Evolutionary conservation across 495 filamentous ascomycete genomes (phyloP).

Genomic region (Tuber melanosporum): DNA sequence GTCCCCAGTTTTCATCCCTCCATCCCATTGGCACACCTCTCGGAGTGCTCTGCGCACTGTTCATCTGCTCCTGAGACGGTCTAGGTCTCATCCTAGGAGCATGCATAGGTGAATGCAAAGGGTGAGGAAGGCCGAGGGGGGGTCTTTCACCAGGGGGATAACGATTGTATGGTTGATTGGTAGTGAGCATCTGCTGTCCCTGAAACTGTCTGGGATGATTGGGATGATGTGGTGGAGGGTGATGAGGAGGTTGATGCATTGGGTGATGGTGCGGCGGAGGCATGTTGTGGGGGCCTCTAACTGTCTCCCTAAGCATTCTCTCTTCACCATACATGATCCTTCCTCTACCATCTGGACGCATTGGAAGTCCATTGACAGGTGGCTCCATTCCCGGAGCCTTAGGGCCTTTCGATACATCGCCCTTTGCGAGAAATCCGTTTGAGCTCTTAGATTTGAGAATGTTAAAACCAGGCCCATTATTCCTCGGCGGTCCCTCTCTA

Average conservation of each 20-base stretch:
- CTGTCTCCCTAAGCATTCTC: constrained; percentile 33
- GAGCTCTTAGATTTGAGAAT: constrained; percentile 39
- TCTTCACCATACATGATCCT: constrained; percentile 34
- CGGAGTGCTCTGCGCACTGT: constrained; percentile 19
- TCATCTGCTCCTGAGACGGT: constrained; percentile 34
- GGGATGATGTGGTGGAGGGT: constrained; percentile 19
- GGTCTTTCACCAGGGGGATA: constrained; percentile 11
- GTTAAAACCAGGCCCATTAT: constrained; percentile 26
- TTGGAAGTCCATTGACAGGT: constrained; percentile 12
- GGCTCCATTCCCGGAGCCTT: constrained; percentile 23
- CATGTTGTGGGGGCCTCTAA: constrained; percentile 37
- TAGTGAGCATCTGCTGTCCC: constrained; percentile 20
- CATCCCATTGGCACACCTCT: constrained; percentile 41
- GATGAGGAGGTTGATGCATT: constrained; percentile 21
- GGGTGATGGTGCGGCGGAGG: constrained; percentile 18
- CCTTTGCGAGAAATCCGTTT: constrained; percentile 31
- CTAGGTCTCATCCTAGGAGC: constrained; percentile 32
- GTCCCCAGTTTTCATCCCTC: constrained; percentile 25
- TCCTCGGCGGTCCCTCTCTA: constrained; percentile 19
- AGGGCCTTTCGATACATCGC: constrained; percentile 18
- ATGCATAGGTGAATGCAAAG: constrained; percentile 35
- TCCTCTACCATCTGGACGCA: constrained; percentile 24
- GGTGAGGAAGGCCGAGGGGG: constrained; percentile 32
- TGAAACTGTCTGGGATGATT: constrained; percentile 12
- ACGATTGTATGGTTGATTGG: constrained; percentile 15